Percentiles rank a stretch among this genome's conserved stretches.
These are phyloP conservation scores for Colletotrichum sp. DNA, from an alignment of 2,329 filamentous ascomycete genomes.

Conservation along the genomic window DNA sequence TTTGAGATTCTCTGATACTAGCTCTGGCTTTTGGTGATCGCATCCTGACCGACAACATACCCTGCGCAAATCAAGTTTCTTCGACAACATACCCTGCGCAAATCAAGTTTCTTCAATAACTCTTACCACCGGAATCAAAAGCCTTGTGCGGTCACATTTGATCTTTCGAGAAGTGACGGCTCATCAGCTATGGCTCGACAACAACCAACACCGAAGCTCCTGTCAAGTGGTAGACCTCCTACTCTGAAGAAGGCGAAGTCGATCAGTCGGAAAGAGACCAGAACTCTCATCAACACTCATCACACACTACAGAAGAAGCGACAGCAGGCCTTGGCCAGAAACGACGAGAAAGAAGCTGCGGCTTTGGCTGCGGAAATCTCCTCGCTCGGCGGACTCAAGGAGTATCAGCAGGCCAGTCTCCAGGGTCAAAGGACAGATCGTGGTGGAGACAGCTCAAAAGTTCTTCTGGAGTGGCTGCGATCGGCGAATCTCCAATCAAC, in stretches of 20 bases:
- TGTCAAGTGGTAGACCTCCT: constrained; percentile 62
- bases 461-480: constrained; percentile 68
- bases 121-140: background rate
- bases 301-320: constrained; percentile 70
- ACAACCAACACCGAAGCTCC: constrained; percentile 7
- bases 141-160: background rate
- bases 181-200: constrained; percentile 10
- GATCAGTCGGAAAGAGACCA: constrained; percentile 69
- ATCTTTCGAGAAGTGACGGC: background rate
- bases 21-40: background rate
- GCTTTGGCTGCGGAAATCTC: constrained; percentile 58
- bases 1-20: background rate
- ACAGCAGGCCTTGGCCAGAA: constrained; percentile 54
- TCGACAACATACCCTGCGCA: background rate
- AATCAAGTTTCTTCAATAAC: background rate
- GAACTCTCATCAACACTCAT: constrained; percentile 68
- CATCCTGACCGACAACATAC: background rate
- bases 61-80: background rate
- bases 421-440: constrained; percentile 70
- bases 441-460: constrained; percentile 69
- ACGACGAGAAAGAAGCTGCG: constrained; percentile 56
- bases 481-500: constrained; percentile 32
- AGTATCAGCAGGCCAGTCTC: constrained; percentile 72
- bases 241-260: constrained; percentile 56
- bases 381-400: constrained; percentile 63